Evolutionary conservation across 352 stramenopile species (phyloP).

Genomic region (Pythium phragmiticola): DNA sequence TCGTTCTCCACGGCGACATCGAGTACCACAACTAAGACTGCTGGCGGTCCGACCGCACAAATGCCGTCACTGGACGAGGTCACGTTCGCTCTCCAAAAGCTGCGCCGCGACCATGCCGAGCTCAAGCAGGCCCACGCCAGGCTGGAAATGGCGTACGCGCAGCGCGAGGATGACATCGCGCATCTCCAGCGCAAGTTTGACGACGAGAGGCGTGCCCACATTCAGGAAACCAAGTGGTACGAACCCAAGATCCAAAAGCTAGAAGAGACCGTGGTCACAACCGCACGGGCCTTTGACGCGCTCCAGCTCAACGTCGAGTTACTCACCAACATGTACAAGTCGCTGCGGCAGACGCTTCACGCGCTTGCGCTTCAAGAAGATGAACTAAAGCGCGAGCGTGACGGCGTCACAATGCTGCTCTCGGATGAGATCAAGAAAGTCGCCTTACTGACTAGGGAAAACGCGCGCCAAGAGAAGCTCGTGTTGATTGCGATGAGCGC

Average conservation of each 20-base stretch:
- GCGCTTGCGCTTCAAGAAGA: conserved; percentile 57
- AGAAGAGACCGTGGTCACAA: conserved; percentile 61
- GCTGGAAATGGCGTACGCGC: conserved; percentile 60
- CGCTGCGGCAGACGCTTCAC: conserved; percentile 45
- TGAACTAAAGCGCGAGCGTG: conserved; percentile 59
- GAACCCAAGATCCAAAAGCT: conserved; percentile 76
- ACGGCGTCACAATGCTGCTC: conserved; percentile 48
- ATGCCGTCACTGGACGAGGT: conserved; percentile 47
- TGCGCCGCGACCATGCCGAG: conserved; percentile 64
- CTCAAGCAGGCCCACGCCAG: conserved; percentile 62
- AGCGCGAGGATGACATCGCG: conserved; percentile 67
- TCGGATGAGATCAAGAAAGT: conserved; percentile 78
- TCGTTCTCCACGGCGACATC: neutral
- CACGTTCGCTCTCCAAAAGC: conserved; percentile 70
- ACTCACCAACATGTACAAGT: conserved; percentile 88
- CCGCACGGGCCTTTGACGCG: conserved; percentile 60
- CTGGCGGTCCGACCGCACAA: neutral
- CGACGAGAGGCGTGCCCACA: conserved; percentile 57
- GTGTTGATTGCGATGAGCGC: conserved; percentile 76
- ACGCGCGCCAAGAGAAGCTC: conserved; percentile 70
- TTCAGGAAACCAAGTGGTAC: conserved; percentile 69
- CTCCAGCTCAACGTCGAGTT: conserved; percentile 83
- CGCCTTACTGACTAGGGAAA: conserved; percentile 63
- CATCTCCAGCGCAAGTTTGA: conserved; percentile 72
- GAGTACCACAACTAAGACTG: neutral